A percentile compares a stretch with the other conserved stretches of the same genome.
Conservation (phyloP, 192 early-diverging fungal genomes). For the Coemansia asiatica region DNA sequence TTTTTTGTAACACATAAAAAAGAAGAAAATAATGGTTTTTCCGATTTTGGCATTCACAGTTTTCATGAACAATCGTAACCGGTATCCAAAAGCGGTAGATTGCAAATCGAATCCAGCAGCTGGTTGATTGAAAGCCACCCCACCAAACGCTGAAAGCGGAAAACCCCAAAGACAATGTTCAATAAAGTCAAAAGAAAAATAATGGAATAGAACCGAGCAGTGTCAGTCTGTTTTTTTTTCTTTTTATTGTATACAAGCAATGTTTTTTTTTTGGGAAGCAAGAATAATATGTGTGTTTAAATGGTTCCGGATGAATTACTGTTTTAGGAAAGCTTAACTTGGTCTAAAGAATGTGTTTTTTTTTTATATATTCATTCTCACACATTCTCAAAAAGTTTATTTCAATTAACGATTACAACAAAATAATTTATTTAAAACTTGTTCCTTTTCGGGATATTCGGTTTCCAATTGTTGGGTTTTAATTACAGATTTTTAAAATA, state of each 20-base stretch:
- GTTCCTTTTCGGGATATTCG: no score
- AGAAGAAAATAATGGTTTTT: not conserved
- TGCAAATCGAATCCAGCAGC: not conserved
- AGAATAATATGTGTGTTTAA: not conserved
- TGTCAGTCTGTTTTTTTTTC: not conserved
- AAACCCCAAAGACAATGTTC: not conserved
- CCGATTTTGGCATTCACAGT: not conserved
- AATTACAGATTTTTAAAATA: no score
- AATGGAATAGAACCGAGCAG: not conserved
- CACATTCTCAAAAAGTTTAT: not conserved
- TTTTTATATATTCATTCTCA: not conserved
- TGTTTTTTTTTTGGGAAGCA: not conserved
- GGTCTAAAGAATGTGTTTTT: not conserved
- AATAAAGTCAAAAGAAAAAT: not conserved
- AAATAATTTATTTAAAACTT: not conserved
- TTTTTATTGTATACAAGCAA: not conserved
- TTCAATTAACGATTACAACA: not conserved
- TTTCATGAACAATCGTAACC: not conserved
- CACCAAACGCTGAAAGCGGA: not conserved
- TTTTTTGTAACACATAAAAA: not conserved
- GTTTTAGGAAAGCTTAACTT: not conserved
- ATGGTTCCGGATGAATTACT: slow-evolving; percentile 5
- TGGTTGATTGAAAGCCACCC: not conserved
- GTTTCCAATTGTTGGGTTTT: no score
- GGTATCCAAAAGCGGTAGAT: not conserved